Percentiles rank a stretch among this genome's conserved stretches.
phyloP scores from a whole-genome alignment of 177 flowering plant genomes.

The Vitis hybrid region DNA sequence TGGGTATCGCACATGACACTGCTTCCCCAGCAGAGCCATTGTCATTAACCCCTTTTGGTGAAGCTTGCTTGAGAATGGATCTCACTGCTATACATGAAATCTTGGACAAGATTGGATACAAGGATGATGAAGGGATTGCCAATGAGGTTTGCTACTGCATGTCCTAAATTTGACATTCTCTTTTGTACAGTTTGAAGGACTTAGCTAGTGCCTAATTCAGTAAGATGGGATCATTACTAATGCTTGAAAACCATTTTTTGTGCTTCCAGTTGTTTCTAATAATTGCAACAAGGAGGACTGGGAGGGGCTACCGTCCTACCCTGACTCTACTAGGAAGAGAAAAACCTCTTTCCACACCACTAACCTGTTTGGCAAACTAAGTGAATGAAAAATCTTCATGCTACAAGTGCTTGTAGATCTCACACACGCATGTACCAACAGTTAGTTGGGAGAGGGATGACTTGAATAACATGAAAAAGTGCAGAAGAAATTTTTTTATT shows the following conservation, averaged over 20 bases:
- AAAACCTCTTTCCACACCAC: too few relatives aligned
- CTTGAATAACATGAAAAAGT: too few relatives aligned
- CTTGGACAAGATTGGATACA: constrained; percentile 75
- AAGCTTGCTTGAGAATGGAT: constrained; percentile 75
- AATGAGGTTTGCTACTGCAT: constrained; percentile 57
- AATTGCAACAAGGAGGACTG: too few relatives aligned
- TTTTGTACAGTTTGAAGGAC: neutral
- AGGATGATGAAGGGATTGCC: constrained; percentile 80
- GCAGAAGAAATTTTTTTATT: too few relatives aligned
- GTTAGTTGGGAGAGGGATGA: too few relatives aligned
- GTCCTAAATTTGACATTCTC: neutral
- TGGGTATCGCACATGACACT: constrained; percentile 55
- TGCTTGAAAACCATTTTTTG: neutral
- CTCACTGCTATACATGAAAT: constrained; percentile 83
- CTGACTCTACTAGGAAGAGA: too few relatives aligned
- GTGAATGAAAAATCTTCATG: too few relatives aligned
- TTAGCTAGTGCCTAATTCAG: neutral
- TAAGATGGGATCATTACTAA: neutral
- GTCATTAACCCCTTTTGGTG: constrained; percentile 68
- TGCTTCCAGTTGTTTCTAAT: too few relatives aligned
- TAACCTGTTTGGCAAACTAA: too few relatives aligned
- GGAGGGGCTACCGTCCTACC: too few relatives aligned
- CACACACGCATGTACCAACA: too few relatives aligned
- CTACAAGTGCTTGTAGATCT: too few relatives aligned
- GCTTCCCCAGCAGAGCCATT: constrained; percentile 34